Evolutionary conservation across 805 yeast species (phyloP).

Genomic region (Zygotorulaspora florentina): DNA sequence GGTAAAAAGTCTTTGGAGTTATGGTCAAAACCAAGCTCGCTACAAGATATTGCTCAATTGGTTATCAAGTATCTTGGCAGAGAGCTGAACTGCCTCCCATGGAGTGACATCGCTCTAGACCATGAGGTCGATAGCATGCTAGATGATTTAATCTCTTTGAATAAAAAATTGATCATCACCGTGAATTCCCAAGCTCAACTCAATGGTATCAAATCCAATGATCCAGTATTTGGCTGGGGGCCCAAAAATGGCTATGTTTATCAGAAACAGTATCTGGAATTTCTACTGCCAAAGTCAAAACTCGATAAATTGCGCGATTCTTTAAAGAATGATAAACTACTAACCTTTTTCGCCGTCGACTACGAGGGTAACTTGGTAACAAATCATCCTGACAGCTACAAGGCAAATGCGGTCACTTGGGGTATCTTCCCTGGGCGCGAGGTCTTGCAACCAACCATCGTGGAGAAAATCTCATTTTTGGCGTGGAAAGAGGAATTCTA

Average conservation of each 20-base stretch:
- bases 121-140: constrained; percentile 66
- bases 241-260: constrained; percentile 89
- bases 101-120: constrained; percentile 91
- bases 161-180: constrained; percentile 66
- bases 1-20: constrained; percentile 73
- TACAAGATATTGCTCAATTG: constrained; percentile 57
- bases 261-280: constrained; percentile 90
- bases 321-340: constrained; percentile 42
- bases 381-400: constrained; percentile 63
- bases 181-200: constrained; percentile 93
- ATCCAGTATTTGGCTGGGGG: constrained; percentile 87
- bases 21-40: constrained; percentile 77
- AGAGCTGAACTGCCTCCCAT: constrained; percentile 71
- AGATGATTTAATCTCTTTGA: constrained; percentile 56
- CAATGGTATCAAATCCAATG: constrained; percentile 69
- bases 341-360: constrained; percentile 77
- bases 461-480: constrained; percentile 82
- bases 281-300: constrained; percentile 58
- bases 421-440: constrained; percentile 96
- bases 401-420: constrained; percentile 96
- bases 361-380: constrained; percentile 53
- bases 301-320: constrained; percentile 22
- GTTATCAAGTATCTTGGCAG: constrained; percentile 71
- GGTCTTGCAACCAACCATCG: constrained; percentile 92
- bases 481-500: constrained; percentile 98